phyloP scores from a whole-genome alignment of 345 rosid genomes.

The Ricinus communis region DNA sequence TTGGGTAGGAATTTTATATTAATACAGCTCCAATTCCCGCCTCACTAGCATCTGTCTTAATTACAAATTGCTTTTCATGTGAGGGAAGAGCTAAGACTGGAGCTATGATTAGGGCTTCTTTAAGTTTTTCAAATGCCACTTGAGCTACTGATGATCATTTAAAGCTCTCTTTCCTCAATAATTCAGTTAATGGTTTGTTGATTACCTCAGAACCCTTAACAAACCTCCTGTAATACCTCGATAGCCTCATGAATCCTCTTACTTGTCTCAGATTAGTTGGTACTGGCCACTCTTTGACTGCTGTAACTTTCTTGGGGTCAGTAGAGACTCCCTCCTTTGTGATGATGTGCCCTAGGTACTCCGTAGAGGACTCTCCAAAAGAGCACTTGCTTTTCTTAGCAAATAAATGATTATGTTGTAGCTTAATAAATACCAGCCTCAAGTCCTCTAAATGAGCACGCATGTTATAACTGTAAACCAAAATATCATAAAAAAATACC shows the following conservation, averaged over 20 bases:
- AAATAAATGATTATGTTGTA: neutral
- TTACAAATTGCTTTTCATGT: neutral
- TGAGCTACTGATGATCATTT: too few relatives aligned
- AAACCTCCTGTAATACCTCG: neutral
- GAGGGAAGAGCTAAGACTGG: neutral
- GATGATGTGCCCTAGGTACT: neutral
- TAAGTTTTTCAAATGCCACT: neutral
- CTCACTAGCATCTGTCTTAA: neutral
- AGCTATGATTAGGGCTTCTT: neutral
- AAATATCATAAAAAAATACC: neutral
- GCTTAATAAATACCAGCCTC: accelerated
- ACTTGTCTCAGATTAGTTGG: neutral
- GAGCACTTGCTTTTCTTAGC: neutral
- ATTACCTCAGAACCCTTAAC: neutral
- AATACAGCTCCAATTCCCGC: neutral
- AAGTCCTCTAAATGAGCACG: neutral
- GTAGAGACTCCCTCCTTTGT: neutral
- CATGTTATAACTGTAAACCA: neutral
- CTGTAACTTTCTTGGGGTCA: neutral
- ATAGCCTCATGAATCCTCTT: neutral
- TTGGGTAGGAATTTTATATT: too few relatives aligned
- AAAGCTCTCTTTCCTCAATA: neutral
- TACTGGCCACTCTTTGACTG: neutral
- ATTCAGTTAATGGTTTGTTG: neutral
- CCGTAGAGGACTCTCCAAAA: neutral